Base-by-base conservation (phyloP, 768 basidiomycete genomes). In the Infundibulicybe gibba region DNA sequence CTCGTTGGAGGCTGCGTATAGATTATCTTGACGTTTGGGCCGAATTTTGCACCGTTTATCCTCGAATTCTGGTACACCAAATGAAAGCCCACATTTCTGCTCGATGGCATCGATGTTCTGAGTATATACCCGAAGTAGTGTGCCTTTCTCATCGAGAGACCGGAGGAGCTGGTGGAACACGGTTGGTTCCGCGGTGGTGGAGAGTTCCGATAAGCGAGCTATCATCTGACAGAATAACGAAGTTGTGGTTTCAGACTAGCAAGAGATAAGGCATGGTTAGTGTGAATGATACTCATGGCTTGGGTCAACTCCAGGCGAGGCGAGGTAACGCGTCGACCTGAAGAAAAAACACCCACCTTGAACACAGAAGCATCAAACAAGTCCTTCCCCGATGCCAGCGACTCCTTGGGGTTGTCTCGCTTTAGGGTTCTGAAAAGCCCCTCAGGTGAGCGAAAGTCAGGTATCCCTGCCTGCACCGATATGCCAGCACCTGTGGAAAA, bases 51-150 rank as follows among this genome's bases (percentile, higher is more conserved):
- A 68, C n/a, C 80, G 76, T 55, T 72, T 80, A 49, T 68, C 75
- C 50, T 80, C 76, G 51, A 79, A 81, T 47, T 78, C 77, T 19
- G 91, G 90, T 10, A 94, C 75, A n/a, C 92, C 91, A 50, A 90
- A 89, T 1, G 85, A 82, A 9, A 95, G 76, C 3, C 93, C 93
- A n/a, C 80, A 85, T 61, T 91, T 92, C 49, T 72, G 72, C 61
- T 95, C 93, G 35, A 95, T 82, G 19, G 83, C 85, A 61, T 95
- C 93, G 49, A 94, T 94, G 65, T 95, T 94, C 70, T 95, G 93
- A 0, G 93, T 94, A 64, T 94, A 95, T 2, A 92, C 89, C 19
- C 93, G 77, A 32, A 94, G 75, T 3, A 95, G 79, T 50, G 79
- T 77, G 3, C 88, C 86, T 32, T 83, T 74, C 50, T 84, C 76